Conservation (phyloP, 257 asterid species). For the Solanum tarijense region DNA sequence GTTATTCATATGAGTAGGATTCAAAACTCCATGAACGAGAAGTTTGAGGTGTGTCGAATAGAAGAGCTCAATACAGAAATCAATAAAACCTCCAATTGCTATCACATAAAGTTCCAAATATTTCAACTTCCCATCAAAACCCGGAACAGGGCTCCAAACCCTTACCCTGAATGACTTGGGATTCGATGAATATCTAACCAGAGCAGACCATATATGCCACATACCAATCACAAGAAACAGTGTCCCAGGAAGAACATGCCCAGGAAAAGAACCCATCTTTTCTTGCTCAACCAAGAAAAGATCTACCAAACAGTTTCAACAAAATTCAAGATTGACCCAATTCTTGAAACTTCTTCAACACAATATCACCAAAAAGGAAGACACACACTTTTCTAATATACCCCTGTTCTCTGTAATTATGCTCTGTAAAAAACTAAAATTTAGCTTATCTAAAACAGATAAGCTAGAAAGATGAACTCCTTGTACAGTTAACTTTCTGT, state of each 20-base stretch:
- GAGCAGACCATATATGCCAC: slow-evolving; percentile 86
- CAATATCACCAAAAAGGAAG: neutral
- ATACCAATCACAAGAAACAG: slow-evolving; percentile 70
- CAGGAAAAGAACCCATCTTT: slow-evolving; percentile 83
- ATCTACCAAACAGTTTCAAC: neutral
- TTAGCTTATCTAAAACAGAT: neutral
- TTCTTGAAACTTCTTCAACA: neutral
- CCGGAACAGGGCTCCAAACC: slow-evolving; percentile 89
- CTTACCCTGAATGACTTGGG: slow-evolving; percentile 67
- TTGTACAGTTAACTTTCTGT: neutral
- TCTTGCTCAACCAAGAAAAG: neutral
- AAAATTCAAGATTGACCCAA: neutral
- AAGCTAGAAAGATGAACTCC: neutral
- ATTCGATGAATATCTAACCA: slow-evolving; percentile 51
- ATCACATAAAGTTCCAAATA: slow-evolving; percentile 89
- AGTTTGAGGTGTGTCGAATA: slow-evolving; percentile 83
- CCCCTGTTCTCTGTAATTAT: neutral
- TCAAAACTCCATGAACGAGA: slow-evolving; percentile 66
- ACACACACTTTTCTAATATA: neutral
- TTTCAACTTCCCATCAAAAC: slow-evolving; percentile 58
- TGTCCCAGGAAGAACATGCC: slow-evolving; percentile 94
- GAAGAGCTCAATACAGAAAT: slow-evolving; percentile 80
- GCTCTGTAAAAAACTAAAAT: neutral
- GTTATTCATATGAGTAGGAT: slow-evolving; percentile 85
- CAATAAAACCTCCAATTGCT: slow-evolving; percentile 68